Conservation (phyloP, 805 yeast species). For the Grigorovia humatica region DNA sequence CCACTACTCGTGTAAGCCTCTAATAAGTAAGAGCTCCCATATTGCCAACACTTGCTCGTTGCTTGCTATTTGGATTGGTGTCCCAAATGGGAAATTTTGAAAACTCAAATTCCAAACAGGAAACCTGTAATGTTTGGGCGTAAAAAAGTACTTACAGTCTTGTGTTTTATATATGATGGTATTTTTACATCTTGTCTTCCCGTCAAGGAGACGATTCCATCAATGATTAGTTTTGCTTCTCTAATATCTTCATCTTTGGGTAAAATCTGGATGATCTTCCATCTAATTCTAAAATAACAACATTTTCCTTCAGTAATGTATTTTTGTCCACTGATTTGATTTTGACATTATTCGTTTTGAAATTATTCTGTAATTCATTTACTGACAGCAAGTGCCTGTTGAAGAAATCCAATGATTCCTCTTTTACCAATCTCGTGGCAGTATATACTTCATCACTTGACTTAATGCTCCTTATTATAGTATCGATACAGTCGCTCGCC, state of each 20-base stretch:
- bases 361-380: conserved; percentile 9
- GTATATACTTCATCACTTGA: conserved; percentile 7
- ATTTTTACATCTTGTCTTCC: neutral
- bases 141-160: neutral
- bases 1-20: too few relatives aligned
- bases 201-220: neutral
- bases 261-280: conserved; percentile 12
- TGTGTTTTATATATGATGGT: neutral
- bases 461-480: conserved; percentile 12
- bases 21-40: too few relatives aligned
- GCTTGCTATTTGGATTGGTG: too few relatives aligned
- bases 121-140: neutral
- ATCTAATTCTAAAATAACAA: conserved; percentile 2
- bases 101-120: neutral
- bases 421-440: conserved; percentile 13
- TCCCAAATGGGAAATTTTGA: too few relatives aligned
- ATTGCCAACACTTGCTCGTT: neutral
- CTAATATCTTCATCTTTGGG: conserved; percentile 12
- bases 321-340: conserved; percentile 1
- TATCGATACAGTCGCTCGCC: conserved; percentile 9
- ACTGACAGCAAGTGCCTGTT: conserved; percentile 15
- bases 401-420: conserved; percentile 26
- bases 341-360: conserved; percentile 2
- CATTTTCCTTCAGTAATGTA: neutral
- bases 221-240: neutral